Base-by-base conservation (phyloP, 139 green algal genomes). In the Micractinium conductrix region DNA sequence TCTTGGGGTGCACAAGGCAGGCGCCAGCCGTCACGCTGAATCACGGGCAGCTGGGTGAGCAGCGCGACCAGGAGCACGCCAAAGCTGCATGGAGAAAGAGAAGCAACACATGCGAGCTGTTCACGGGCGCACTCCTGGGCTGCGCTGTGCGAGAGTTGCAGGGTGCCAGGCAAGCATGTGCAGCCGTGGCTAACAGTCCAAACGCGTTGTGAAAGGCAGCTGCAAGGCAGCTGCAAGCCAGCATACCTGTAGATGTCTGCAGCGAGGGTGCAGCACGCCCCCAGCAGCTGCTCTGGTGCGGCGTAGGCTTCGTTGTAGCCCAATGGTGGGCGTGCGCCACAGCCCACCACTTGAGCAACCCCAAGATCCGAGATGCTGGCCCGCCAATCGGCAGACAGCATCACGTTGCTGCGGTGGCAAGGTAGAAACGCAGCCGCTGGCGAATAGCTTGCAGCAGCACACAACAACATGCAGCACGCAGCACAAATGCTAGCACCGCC, bases 231-330 rank as follows among this genome's bases (percentile, higher is more conserved):
- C 16, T 26, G 26, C 14, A 24, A 35, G 19, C 1, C 24, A 12
- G 5, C 24, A 2, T 26, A 68, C 60, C 60, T 44, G 35, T 72
- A 72, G 33, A 72, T 22, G 33, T 72, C 65, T 2, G 65, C 65
- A 1, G 65, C 65, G 4, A 72, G 65, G n/a, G 65, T 72, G 65
- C 65, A 72, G 12, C 65, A 19, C 65, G 42, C 33, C n/a, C 65
- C 65, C 65, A 72, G 35, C n/a, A 72, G 65, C 65, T 72, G 65
- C 65, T 72, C 65, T 9, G 65, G 65, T 3, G 65, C 65, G 42
- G 65, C 65, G 53, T 62, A 62, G 53, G 19, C 19, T 19, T 21
- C 19, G 53, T 19, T 30, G 53, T 21, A 62, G 53, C 53, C 53
- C 8, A 21, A 19, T 19, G 53, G 19, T 19, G 53, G 24, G 53